Evolutionary conservation across 1,139 yeast genomes (phyloP), one percentile per base, ranked within the genome.

Genomic region (Casaregolazyma lundiana): DNA sequence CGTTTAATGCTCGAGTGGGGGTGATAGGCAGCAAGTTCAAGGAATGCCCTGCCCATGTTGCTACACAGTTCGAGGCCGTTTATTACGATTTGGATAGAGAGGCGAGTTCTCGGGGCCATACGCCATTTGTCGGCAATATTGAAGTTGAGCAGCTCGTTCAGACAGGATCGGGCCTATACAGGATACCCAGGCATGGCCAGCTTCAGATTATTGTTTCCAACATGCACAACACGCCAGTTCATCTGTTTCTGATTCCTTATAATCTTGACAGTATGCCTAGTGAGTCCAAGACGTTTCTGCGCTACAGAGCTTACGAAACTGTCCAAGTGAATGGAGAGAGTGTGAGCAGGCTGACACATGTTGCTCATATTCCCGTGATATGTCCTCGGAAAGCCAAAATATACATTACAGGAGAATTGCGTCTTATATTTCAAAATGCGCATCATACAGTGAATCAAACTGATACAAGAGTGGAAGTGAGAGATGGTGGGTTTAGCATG

Each of bases 171-270:
- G 29, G 16, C n/a, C 70, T 80, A 44, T 64, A 68, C 60, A 55
- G 67, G 50, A 50, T 73, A 8, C 73, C 75, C 2, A 56, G 55
- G 8, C 57, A 54, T n/a, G 77, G 76, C 1, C 65, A 64, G 43
- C 50, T 73, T 4, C 76, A 72, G 52, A 50, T 73, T 32, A 60
- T 69, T n/a, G 59, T 71, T 4, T 68, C 65, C 48, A 73, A 73
- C 53, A 59, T 63, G 24, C 69, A 72, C 45, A 62, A 63, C 41
- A 69, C 72, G 1, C 66, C 70, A 1, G 64, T 67, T 11, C 64
- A 66, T 34, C 50, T 69, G 32, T 61, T 70, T 32, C 49, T 70
- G 22, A 53, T 72, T 16, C 68, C 71, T n/a, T 72, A 69, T 50
- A 67, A 72, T 47, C 51, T 71, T 26, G 45, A 64, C 1, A 55